Evolutionary conservation across 352 stramenopile species (phyloP).

Genomic region (Pythium aquatile): DNA sequence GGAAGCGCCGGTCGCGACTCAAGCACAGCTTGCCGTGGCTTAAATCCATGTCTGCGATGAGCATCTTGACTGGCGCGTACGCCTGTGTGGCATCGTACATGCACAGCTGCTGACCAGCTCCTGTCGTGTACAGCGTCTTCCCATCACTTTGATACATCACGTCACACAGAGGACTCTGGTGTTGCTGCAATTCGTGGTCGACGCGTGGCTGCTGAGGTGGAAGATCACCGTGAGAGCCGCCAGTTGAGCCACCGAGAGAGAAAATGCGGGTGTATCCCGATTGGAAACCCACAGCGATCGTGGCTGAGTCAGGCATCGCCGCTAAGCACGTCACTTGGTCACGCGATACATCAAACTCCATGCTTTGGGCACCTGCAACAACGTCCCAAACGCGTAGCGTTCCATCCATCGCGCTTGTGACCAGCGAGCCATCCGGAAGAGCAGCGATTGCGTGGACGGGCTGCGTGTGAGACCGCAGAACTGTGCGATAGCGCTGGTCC

Average conservation of each 20-base stretch:
- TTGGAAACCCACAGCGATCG: slow-evolving; percentile 70
- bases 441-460: slow-evolving; percentile 43
- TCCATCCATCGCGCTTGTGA: slow-evolving; percentile 68
- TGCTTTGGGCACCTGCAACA: slow-evolving; percentile 56
- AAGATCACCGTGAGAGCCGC: neutral
- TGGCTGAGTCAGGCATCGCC: slow-evolving; percentile 29
- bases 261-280: slow-evolving; percentile 87
- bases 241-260: slow-evolving; percentile 36
- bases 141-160: slow-evolving; percentile 49
- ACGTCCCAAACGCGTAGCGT: slow-evolving; percentile 87
- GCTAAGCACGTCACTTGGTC: slow-evolving; percentile 62
- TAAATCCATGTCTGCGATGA: slow-evolving; percentile 40
- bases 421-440: slow-evolving; percentile 34
- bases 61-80: slow-evolving; percentile 68
- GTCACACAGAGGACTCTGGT: slow-evolving; percentile 65
- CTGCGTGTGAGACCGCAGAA: slow-evolving; percentile 74
- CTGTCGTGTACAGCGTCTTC: slow-evolving; percentile 51
- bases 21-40: slow-evolving; percentile 17
- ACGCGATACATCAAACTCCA: slow-evolving; percentile 81
- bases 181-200: slow-evolving; percentile 82
- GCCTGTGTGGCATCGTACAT: slow-evolving; percentile 50
- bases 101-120: slow-evolving; percentile 58
- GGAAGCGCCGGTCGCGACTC: slow-evolving; percentile 27
- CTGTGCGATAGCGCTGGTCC: slow-evolving; percentile 75
- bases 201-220: slow-evolving; percentile 28